Percentiles rank a stretch among this genome's conserved stretches.
Evolutionary conservation across 192 early-diverging fungal species (phyloP).

Genomic region (Coemansia sp.): DNA sequence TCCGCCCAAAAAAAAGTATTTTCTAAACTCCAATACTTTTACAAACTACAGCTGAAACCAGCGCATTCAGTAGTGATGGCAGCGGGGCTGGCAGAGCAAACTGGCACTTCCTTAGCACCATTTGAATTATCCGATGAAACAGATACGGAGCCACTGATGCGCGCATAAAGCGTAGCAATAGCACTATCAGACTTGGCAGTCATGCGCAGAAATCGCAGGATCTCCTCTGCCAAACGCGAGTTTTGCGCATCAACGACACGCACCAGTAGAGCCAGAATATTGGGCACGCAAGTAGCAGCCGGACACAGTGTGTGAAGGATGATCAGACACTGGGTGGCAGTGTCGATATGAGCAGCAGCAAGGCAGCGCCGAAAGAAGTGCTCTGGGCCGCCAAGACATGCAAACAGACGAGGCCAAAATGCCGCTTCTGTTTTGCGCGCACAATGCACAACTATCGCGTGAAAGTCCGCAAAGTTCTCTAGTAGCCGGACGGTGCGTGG

Average conservation of each 20-base stretch:
- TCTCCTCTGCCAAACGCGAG: conserved; percentile 26
- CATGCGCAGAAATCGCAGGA: conserved; percentile 37
- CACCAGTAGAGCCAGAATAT: conserved; percentile 32
- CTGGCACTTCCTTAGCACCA: too few relatives aligned
- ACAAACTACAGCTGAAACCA: too few relatives aligned
- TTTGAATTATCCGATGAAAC: too few relatives aligned
- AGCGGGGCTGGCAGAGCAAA: too few relatives aligned
- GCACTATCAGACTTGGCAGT: conserved; percentile 29
- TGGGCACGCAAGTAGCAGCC: conserved; percentile 13
- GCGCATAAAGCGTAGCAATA: conserved; percentile 17
- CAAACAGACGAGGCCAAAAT: conserved; percentile 87
- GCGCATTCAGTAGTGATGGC: too few relatives aligned
- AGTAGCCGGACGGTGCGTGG: conserved; percentile 74
- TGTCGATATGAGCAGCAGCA: conserved; percentile 63
- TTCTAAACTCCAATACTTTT: too few relatives aligned
- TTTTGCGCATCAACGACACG: conserved; percentile 14
- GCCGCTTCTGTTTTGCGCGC: conserved; percentile 96
- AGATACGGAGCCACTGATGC: background rate
- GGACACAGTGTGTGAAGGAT: conserved; percentile 92
- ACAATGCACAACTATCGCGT: conserved; percentile 92
- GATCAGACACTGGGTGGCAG: conserved; percentile 90
- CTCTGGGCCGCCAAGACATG: conserved; percentile 78
- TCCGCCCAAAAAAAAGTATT: too few relatives aligned
- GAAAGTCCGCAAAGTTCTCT: conserved; percentile 68
- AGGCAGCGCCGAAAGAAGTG: conserved; percentile 82